Percentiles rank a stretch among this genome's conserved stretches.
Conservation (phyloP, 106 monocot genomes). For the Iris macrosiphon region DNA sequence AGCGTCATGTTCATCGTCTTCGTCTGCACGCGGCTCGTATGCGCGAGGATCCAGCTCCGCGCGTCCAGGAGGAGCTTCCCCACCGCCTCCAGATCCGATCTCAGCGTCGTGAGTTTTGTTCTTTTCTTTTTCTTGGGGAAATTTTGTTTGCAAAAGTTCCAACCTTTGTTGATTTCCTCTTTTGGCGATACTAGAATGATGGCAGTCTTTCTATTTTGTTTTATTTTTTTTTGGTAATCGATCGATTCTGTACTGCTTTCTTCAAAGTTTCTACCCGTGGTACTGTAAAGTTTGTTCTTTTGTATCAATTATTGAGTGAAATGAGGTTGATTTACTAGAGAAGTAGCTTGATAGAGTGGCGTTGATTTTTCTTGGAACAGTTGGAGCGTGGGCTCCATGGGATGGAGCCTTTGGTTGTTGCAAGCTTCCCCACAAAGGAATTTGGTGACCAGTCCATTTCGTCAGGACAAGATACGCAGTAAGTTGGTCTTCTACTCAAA, state of each 20-base stretch:
- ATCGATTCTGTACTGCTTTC: no score
- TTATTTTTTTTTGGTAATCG: no score
- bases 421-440: conserved; percentile 37
- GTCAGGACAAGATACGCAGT: conserved; percentile 35
- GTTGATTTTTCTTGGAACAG: conserved; percentile 27
- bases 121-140: background rate
- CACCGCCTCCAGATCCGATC: conserved; percentile 40
- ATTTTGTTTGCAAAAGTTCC: no score
- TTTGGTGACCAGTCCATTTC: conserved; percentile 33
- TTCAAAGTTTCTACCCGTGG: no score
- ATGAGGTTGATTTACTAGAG: no score
- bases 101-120: conserved; percentile 33
- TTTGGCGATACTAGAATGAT: no score
- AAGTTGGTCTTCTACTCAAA: conserved; percentile 10
- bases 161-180: no score
- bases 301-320: no score
- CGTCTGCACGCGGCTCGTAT: conserved; percentile 68
- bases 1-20: conserved; percentile 80
- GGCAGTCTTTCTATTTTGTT: no score
- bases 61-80: conserved; percentile 35
- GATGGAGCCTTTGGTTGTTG: conserved; percentile 26
- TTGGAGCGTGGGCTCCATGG: conserved; percentile 55
- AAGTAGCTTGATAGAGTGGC: no score
- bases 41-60: conserved; percentile 52
- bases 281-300: no score